Conservation (phyloP, 2,329 filamentous ascomycete species). For the Fusarium sp. region DNA sequence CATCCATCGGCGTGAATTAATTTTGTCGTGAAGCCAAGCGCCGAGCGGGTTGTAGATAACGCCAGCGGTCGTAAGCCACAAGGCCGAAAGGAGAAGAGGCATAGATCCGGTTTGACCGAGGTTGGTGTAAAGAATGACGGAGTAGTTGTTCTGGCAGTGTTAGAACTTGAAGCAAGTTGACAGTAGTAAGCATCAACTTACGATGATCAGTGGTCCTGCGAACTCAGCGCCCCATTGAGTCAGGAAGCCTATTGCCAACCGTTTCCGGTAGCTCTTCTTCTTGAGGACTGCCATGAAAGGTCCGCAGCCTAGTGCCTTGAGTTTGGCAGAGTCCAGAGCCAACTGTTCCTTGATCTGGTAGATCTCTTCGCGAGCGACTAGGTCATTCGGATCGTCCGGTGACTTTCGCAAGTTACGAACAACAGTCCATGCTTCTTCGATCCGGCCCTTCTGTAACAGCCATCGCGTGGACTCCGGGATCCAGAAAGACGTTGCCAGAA, state of each 20-base stretch:
- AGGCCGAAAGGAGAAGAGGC: slow-evolving; percentile 49
- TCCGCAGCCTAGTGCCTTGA: slow-evolving; percentile 48
- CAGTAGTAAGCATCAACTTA: slow-evolving; percentile 36
- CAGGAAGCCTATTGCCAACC: slow-evolving; percentile 60
- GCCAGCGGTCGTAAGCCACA: slow-evolving; percentile 55
- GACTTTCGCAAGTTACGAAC: slow-evolving; percentile 46
- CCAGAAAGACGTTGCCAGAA: slow-evolving; percentile 46
- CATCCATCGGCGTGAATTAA: slow-evolving; percentile 56
- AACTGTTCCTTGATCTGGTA: slow-evolving; percentile 57
- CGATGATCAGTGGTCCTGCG: slow-evolving; percentile 58
- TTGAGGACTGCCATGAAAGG: slow-evolving; percentile 54
- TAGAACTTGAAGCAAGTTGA: accelerated
- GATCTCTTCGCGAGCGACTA: slow-evolving; percentile 55
- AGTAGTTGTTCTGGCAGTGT: slow-evolving; percentile 50
- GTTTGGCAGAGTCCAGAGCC: slow-evolving; percentile 50
- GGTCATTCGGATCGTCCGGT: slow-evolving; percentile 46
- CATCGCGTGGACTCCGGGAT: slow-evolving; percentile 56
- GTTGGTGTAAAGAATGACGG: slow-evolving; percentile 50
- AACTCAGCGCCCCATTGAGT: slow-evolving; percentile 63
- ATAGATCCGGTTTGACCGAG: slow-evolving; percentile 50
- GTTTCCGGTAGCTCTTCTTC: slow-evolving; percentile 58
- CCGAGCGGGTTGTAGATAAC: slow-evolving; percentile 58
- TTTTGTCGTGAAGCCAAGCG: slow-evolving; percentile 56
- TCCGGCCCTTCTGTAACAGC: slow-evolving; percentile 55
- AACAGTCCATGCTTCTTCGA: slow-evolving; percentile 55